These are phyloP conservation scores for Fonsecaea monophora DNA, from an alignment of 2,329 filamentous ascomycete species.

Conservation along the genomic window DNA sequence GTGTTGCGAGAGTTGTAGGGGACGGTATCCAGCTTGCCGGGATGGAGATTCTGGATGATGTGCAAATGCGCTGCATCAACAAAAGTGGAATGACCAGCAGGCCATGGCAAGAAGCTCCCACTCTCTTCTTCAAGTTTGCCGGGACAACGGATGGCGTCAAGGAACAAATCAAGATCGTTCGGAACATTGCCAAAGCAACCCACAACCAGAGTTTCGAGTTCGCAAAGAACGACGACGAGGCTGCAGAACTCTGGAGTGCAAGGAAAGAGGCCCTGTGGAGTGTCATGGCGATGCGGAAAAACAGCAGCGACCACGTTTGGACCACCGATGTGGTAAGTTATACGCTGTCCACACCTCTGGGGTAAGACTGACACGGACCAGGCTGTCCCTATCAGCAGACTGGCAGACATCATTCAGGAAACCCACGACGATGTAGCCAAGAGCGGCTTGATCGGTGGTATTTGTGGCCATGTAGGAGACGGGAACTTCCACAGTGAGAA, in stretches of 20 bases:
- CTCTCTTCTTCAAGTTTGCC: slow-evolving; percentile 77
- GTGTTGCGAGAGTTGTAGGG: slow-evolving; percentile 79
- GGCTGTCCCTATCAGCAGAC: slow-evolving; percentile 73
- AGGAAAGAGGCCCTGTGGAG: slow-evolving; percentile 78
- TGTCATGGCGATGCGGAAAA: slow-evolving; percentile 68
- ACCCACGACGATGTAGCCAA: slow-evolving; percentile 70
- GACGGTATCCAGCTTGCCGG: slow-evolving; percentile 84
- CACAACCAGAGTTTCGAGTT: slow-evolving; percentile 70
- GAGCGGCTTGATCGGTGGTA: slow-evolving; percentile 68
- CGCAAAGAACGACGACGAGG: slow-evolving; percentile 68
- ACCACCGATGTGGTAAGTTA: slow-evolving; percentile 70
- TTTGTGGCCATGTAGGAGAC: slow-evolving; percentile 77
- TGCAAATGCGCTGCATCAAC: slow-evolving; percentile 80
- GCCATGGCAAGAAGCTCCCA: slow-evolving; percentile 72
- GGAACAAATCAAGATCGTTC: slow-evolving; percentile 67
- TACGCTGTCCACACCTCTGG: neutral
- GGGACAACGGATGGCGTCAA: slow-evolving; percentile 69
- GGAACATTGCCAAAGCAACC: slow-evolving; percentile 63
- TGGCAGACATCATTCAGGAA: slow-evolving; percentile 75
- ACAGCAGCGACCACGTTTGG: slow-evolving; percentile 70
- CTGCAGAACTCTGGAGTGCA: slow-evolving; percentile 75
- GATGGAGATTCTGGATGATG: slow-evolving; percentile 91
- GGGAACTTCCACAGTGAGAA: slow-evolving; percentile 73
- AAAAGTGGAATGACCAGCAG: slow-evolving; percentile 53
- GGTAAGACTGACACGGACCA: slow-evolving; percentile 14